Conservation (phyloP, 2,329 filamentous ascomycete genomes). For the Ophiostoma piceae region DNA sequence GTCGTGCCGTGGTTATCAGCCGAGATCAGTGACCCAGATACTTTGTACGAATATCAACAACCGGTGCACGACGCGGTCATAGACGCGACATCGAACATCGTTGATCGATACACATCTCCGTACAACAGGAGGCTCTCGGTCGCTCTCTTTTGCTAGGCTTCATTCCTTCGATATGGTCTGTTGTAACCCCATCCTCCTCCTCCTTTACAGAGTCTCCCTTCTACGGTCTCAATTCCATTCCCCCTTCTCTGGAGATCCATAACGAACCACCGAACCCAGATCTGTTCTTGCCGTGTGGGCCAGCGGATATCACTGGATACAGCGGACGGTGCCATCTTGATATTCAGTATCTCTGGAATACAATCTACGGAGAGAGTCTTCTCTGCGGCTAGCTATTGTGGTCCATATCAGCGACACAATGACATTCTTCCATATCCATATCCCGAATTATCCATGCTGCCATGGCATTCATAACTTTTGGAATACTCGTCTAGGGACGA, state of each 20-base stretch:
- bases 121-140: slow-evolving; percentile 7
- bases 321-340: background rate
- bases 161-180: background rate
- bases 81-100: background rate
- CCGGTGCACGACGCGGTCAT: background rate
- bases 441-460: background rate
- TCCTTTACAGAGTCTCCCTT: background rate
- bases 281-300: slow-evolving; percentile 5
- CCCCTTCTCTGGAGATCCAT: slow-evolving; percentile 8
- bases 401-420: background rate
- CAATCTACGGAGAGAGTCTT: no score
- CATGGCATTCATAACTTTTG: background rate
- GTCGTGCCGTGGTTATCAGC: background rate
- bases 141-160: background rate
- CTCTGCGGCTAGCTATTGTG: background rate
- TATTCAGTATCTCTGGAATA: no score
- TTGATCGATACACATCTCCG: background rate
- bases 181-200: background rate
- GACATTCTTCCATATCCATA: background rate
- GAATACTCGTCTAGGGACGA: no score
- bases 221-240: background rate
- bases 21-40: no score
- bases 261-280: background rate
- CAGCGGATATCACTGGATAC: slow-evolving; percentile 4
- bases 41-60: background rate